Evolutionary conservation across 192 early-diverging fungal species (phyloP), one percentile per base, ranked within the genome.

Genomic region (Backusella tuberculispora): DNA sequence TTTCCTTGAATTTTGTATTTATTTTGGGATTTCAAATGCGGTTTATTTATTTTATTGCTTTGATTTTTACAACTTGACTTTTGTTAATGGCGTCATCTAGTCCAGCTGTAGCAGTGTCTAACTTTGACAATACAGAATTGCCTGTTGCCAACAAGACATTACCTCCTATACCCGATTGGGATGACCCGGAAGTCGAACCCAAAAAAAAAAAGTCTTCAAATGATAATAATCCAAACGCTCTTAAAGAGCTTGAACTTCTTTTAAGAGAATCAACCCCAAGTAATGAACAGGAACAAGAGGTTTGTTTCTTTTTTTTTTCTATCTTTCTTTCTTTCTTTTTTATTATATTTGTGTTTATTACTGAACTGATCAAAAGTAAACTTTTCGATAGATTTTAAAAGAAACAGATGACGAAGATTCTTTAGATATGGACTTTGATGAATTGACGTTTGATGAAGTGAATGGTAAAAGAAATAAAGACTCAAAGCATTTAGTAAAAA

Each of bases 371-470:
- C 1, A 46, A n/a, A 15, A 69, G 6, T 12, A 29, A 45, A 44
- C 13, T 46, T 21, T 13, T 7, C 44, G 21, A 69, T 43, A 60
- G 68, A 69, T 69, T 26, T 15, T 47, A n/a, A 69, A 40, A 19
- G 44, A 47, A 47, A 29, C 45, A 21, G 68, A 69, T 47, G 44
- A 45, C 26, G 68, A 42, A 15, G 68, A 47, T 15, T 45, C 42
- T 24, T 47, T 69, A 19, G 74, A 74, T 17, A 65, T 80, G 40
- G 72, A 83, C 63, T 68, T 78, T 26, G 79, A 84, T 65, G 80
- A 88, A 48, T 75, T 87, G 15, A 76, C 83, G 12, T 89, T 87
- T 66, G 85, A 88, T 50, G 85, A 89, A 77, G 87, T 89, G 5
- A 84, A 89, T 74, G 87, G 87, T 88, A 79, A 34, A 70, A 24